Percentiles rank a stretch among this genome's conserved stretches.
Evolutionary conservation across 108 stramenopile genomes (phyloP).

Genomic region (Cyclotella choctawhatcheeana): DNA sequence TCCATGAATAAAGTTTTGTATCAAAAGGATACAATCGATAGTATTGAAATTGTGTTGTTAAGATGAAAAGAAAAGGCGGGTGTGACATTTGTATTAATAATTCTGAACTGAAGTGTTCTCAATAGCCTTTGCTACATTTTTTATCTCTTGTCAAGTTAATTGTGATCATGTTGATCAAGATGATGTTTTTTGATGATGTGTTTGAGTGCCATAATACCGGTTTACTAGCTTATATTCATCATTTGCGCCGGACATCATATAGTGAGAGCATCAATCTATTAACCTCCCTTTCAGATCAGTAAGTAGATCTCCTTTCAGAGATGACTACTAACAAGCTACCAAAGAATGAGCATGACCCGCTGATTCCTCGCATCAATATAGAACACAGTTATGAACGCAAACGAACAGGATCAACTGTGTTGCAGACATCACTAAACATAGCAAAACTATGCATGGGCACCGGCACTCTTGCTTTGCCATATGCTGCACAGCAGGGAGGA

Average conservation of each 20-base stretch:
- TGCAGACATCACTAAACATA: constrained; percentile 61
- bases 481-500: constrained; percentile 79
- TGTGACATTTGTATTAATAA: constrained; percentile 11
- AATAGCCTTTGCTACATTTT: constrained; percentile 7
- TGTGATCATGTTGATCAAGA: too few species aligned
- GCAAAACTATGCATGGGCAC: constrained; percentile 73
- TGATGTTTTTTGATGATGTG: too few species aligned
- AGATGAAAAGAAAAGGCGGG: neutral
- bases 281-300: too few species aligned
- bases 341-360: constrained; percentile 1
- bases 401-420: constrained; percentile 38
- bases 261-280: too few species aligned
- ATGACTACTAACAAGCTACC: too few species aligned
- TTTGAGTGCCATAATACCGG: too few species aligned
- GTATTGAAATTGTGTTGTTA: too few species aligned
- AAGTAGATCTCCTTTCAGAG: too few species aligned
- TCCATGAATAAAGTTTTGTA: too few species aligned
- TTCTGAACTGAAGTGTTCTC: constrained; percentile 8
- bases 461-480: constrained; percentile 76
- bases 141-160: neutral
- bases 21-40: constrained; percentile 3
- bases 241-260: neutral
- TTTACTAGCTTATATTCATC: neutral
- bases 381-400: neutral
- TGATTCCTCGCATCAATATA: neutral